Base-by-base conservation (phyloP, 2,329 filamentous ascomycete species). In the Furcasterigmium furcatum region DNA sequence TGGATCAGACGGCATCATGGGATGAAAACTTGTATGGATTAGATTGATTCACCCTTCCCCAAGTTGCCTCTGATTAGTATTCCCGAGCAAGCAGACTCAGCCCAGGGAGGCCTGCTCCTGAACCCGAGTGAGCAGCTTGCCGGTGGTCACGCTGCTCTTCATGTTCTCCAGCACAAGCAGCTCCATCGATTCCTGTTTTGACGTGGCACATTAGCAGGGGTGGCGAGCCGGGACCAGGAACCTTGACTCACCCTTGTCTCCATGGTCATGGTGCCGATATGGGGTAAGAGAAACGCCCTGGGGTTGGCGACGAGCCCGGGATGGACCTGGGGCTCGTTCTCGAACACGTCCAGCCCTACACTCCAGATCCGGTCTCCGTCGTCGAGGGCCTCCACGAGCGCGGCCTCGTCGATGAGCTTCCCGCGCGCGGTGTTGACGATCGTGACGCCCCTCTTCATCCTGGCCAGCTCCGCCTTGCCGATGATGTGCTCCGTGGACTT, bases 401-500 rank as follows among this genome's bases (percentile, higher is more conserved):
- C 85, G 4, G 70, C 81, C 62, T 88, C 85, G 48, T 89, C 81
- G 47, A 89, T 84, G 22, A 88, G 77, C n/a, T 83, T 82, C 2
- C 85, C 85, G 8, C 85, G 76, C 1, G 85, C 85, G 2, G 85
- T 88, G 61, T 88, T 89, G 52, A 88, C 74, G 18, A 89, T 73
- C 4, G 86, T 76, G 3, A 85, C 77, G 8, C 83, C 84, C 42
- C 76, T 70, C 65, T 88, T 89, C 85, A 88, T 89, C 61, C 80
- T 79, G 32, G 68, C 70, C 53, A 89, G 82, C 54, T 88, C 79
- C 4, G 67, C 57, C 16, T 73, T 80, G 35, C 76, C 77, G 55
- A 87, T 36, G 34, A 36, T 36, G 34, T 19, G 34, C 34, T 36
- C 84, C 54, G 85, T 84, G 56, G 77, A 70, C 61, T 84, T 81